Conservation (phyloP, 2,329 filamentous ascomycete species). For the Phyllosticta capitalensis region DNA sequence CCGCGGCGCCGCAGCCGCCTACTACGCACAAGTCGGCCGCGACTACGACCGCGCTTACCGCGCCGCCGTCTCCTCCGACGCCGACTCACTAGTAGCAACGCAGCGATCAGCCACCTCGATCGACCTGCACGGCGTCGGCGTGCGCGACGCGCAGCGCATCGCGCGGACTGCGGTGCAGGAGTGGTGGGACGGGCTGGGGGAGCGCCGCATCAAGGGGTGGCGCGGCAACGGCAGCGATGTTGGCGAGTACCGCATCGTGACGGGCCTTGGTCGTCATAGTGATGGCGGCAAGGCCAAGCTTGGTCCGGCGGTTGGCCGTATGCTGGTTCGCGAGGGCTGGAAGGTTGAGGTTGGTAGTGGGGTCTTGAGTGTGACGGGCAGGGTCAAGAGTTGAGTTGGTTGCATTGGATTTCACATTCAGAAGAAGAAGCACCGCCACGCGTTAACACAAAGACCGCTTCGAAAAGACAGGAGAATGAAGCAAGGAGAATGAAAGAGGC, state of each 20-base stretch:
- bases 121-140: conserved; percentile 77
- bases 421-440: too few species aligned
- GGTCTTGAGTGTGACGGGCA: conserved; percentile 59
- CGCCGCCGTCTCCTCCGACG: conserved; percentile 52
- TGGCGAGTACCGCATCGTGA: conserved; percentile 63
- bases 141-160: conserved; percentile 73
- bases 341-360: conserved; percentile 65
- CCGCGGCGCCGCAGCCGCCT: conserved; percentile 65
- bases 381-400: conserved; percentile 22
- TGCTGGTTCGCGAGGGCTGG: conserved; percentile 73
- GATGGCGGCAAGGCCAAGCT: conserved; percentile 65
- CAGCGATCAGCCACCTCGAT: conserved; percentile 54
- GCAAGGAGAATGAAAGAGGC: too few species aligned
- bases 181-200: conserved; percentile 72
- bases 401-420: too few species aligned
- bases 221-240: conserved; percentile 22
- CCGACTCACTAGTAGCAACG: conserved; percentile 58
- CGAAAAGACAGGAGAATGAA: too few species aligned
- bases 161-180: conserved; percentile 53
- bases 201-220: conserved; percentile 45
- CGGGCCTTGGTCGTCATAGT: conserved; percentile 71
- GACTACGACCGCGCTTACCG: conserved; percentile 52
- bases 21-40: conserved; percentile 63
- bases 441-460: too few species aligned
- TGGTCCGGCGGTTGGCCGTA: conserved; percentile 69